Conservation (phyloP, 768 basidiomycete species). For the Psilocybe subaeruginosa region DNA sequence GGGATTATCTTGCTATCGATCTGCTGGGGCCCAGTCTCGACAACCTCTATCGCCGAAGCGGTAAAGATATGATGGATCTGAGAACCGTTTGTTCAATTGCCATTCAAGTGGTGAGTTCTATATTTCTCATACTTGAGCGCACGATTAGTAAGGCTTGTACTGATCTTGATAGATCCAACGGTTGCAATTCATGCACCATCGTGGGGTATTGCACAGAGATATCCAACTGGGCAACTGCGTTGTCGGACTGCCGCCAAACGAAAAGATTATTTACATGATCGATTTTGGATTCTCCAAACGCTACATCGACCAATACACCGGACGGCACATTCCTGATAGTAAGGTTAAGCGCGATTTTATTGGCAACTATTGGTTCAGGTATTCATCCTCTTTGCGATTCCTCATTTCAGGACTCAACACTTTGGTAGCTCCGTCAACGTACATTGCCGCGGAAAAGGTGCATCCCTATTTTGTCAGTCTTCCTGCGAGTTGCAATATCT, state of each 20-base stretch:
- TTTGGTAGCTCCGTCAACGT: slow-evolving; percentile 63
- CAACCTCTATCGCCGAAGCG: slow-evolving; percentile 55
- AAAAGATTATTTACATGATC: slow-evolving; percentile 75
- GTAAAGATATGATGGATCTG: slow-evolving; percentile 64
- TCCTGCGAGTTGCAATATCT: background rate
- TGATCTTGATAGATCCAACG: slow-evolving; percentile 55
- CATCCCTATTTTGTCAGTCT: slow-evolving; percentile 17
- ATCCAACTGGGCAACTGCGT: slow-evolving; percentile 82
- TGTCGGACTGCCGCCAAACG: slow-evolving; percentile 60
- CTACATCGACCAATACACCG: slow-evolving; percentile 68
- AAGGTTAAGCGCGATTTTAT: slow-evolving; percentile 73
- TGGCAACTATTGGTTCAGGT: slow-evolving; percentile 86
- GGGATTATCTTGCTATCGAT: slow-evolving; percentile 80
- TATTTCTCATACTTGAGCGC: background rate
- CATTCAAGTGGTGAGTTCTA: slow-evolving; percentile 67
- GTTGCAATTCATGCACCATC: slow-evolving; percentile 75
- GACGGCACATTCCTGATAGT: slow-evolving; percentile 73
- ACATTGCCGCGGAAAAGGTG: slow-evolving; percentile 78
- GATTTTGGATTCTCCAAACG: slow-evolving; percentile 85
- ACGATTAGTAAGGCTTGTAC: background rate
- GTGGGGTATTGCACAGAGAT: slow-evolving; percentile 76
- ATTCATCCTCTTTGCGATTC: slow-evolving; percentile 9
- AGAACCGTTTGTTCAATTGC: slow-evolving; percentile 76
- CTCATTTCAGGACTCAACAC: slow-evolving; percentile 5
- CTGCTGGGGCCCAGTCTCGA: slow-evolving; percentile 75